phyloP scores from a whole-genome alignment of 2,329 filamentous ascomycete genomes.

The Fusarium pseudocircinatum region DNA sequence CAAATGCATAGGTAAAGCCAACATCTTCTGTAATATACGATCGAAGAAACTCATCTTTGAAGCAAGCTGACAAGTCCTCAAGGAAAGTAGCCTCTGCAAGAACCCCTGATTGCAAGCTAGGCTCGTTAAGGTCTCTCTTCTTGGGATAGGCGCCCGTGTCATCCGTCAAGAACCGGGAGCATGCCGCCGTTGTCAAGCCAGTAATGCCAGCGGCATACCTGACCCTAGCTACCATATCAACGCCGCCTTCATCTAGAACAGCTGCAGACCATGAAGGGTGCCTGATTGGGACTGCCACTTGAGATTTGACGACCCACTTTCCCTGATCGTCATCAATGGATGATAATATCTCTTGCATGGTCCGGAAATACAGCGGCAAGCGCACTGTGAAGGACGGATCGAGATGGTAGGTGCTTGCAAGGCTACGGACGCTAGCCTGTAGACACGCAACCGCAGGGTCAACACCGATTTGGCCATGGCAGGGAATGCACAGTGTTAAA shows the following conservation, averaged over 20 bases:
- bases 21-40: not conserved
- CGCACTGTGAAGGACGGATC: not conserved
- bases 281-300: not conserved
- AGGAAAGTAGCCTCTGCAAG: not conserved
- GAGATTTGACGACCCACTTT: not conserved
- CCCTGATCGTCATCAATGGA: not conserved
- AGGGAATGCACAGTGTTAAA: not conserved
- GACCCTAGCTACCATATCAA: not conserved
- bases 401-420: not conserved
- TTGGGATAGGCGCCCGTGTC: not conserved
- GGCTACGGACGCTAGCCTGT: not conserved
- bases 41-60: not conserved
- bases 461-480: not conserved
- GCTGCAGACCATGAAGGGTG: not conserved
- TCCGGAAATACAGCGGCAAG: not conserved
- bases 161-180: not conserved
- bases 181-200: not conserved
- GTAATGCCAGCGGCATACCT: not conserved
- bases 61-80: not conserved
- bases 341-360: not conserved
- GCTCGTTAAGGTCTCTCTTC: not conserved
- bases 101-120: fast-evolving
- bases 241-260: not conserved
- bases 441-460: not conserved
- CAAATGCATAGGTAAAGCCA: not conserved